Base-by-base conservation (phyloP, 768 basidiomycete species). In the Gyrodon lividus region DNA sequence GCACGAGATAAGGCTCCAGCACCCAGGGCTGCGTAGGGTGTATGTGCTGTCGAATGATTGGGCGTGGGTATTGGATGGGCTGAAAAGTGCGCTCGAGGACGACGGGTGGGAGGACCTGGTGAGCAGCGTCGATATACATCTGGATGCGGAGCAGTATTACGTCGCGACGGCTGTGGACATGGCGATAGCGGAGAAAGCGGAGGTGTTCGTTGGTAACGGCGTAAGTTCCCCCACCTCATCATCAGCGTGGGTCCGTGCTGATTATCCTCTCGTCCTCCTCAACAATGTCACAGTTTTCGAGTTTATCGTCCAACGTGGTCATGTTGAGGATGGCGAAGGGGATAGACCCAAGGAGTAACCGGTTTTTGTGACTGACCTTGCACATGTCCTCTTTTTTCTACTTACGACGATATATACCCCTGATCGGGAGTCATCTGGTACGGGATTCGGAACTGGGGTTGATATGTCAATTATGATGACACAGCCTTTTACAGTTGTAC, bases 171-270 rank as follows among this genome's bases (percentile, higher is more conserved):
- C 79, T 1, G 74, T 83, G 33, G 82, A 84, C 60, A 84, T 84
- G 82, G 78, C 75, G 10, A 73, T 84, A 22, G 83, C 78, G 1
- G 74, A 79, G 59, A 68, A 70, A 43, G 81, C 81, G 1, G 78
- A 83, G 57, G 77, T 82, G 37, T 84, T 83, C 59, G 67, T 84
- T 6, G 83, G 82, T 0, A 84, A 83, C 56, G 82, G 82, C 50
- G 81, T 83, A 43, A 59, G 79, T 74, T 3, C 14, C 43, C 45
- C 43, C 45, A 48, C n/a, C 28, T 45, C 13, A 26, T 39, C 30
- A 30, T 9, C 7, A 7, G 10, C 35, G 14, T 10, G 6, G 16
- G 4, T 10, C 6, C 1, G 7, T 23, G 14, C 26, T 46, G 7
- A 43, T 19, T 16, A 9, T 26, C 19, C 48, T 41, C 8, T 38